Percentiles rank a stretch among this genome's conserved stretches.
Evolutionary conservation across 495 filamentous ascomycete species (phyloP).

Genomic region (Lasiosphaeria ovina): DNA sequence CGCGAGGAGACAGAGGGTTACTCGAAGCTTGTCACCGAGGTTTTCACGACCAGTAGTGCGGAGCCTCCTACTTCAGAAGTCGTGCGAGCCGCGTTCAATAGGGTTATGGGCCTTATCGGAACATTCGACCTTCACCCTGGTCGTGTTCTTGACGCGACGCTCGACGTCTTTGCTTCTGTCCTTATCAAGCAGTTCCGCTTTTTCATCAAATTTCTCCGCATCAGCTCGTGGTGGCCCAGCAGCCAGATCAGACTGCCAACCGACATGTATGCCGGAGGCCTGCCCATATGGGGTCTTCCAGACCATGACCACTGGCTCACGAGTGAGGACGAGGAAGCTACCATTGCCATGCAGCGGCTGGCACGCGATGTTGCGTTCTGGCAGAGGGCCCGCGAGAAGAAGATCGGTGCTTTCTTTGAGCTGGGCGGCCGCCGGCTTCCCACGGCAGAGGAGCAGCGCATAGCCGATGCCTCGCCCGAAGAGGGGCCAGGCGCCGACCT

Average conservation of each 20-base stretch:
- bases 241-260: slow-evolving; percentile 40
- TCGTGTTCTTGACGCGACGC: slow-evolving; percentile 83
- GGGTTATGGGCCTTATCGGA: slow-evolving; percentile 68
- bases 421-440: slow-evolving; percentile 61
- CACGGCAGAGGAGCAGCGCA: slow-evolving; percentile 45
- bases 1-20: slow-evolving; percentile 97
- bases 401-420: slow-evolving; percentile 85
- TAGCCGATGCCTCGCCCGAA: slow-evolving; percentile 43
- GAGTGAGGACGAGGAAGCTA: slow-evolving; percentile 63
- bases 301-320: slow-evolving; percentile 55
- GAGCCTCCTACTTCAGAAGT: slow-evolving; percentile 43
- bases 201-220: slow-evolving; percentile 85
- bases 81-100: slow-evolving; percentile 51
- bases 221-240: slow-evolving; percentile 96
- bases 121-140: slow-evolving; percentile 66
- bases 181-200: slow-evolving; percentile 65
- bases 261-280: slow-evolving; percentile 45
- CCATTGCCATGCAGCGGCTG: slow-evolving; percentile 48
- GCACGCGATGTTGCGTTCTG: slow-evolving; percentile 77
- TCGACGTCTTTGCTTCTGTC: slow-evolving; percentile 47
- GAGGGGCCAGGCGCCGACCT: slow-evolving; percentile 48
- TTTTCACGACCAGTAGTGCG: slow-evolving; percentile 58
- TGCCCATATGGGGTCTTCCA: slow-evolving; percentile 82
- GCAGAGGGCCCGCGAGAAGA: slow-evolving; percentile 69
- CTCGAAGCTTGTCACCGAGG: slow-evolving; percentile 60